phyloP scores from a whole-genome alignment of 169 alveolate species.

The Blepharisma undulans region DNA sequence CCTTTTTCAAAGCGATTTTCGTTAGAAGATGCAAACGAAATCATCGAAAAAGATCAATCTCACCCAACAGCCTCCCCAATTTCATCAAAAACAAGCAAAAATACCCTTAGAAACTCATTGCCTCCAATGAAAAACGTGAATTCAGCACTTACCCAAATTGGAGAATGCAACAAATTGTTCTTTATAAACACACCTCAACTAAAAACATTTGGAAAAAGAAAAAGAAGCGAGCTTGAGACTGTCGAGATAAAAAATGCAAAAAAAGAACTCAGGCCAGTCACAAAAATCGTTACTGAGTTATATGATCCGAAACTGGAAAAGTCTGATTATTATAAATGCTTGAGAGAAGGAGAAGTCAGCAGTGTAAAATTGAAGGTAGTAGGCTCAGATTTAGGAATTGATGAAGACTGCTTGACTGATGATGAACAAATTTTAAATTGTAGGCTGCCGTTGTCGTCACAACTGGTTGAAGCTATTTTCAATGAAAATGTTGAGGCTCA shows the following conservation, averaged over 20 bases:
- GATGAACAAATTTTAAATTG: neutral
- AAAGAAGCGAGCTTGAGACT: neutral
- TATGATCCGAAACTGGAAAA: neutral
- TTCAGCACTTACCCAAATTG: neutral
- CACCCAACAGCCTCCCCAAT: neutral
- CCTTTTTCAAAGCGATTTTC: neutral
- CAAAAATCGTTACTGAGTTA: neutral
- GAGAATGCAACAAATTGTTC: neutral
- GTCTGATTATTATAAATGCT: neutral
- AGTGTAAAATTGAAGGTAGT: neutral
- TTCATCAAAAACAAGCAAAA: neutral
- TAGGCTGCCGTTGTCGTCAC: neutral
- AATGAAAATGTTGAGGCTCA: neutral
- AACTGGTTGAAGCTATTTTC: neutral
- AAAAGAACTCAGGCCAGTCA: neutral
- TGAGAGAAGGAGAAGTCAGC: neutral
- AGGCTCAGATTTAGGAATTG: neutral
- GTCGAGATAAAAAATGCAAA: neutral
- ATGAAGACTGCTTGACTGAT: neutral
- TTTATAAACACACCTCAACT: neutral
- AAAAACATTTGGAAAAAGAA: neutral
- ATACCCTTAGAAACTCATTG: neutral
- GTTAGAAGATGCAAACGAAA: neutral
- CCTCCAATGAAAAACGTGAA: neutral
- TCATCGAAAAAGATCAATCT: neutral